Evolutionary conservation across 2,329 filamentous ascomycete species (phyloP).

Genomic region (Colletotrichum navitas): DNA sequence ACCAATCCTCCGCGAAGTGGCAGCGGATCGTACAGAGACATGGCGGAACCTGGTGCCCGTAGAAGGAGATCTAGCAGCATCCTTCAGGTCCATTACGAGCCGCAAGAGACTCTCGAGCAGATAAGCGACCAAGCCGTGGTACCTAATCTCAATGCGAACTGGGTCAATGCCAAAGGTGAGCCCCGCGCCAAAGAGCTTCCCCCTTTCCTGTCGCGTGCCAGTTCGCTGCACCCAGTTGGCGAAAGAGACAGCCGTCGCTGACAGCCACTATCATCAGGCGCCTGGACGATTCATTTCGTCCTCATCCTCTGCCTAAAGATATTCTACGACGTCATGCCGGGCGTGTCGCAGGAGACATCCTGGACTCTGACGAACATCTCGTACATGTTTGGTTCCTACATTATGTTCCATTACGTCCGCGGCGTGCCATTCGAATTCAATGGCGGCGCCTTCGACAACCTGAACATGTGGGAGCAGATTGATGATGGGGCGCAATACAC

Average conservation of each 20-base stretch:
- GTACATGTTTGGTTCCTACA: slow-evolving; percentile 98
- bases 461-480: slow-evolving; percentile 99
- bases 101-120: slow-evolving; percentile 95
- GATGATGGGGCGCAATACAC: slow-evolving; percentile 99
- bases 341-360: slow-evolving; percentile 96
- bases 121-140: slow-evolving; percentile 95
- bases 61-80: slow-evolving; percentile 97
- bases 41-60: slow-evolving; percentile 77
- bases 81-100: slow-evolving; percentile 92
- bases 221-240: not conserved
- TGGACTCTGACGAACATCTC: slow-evolving; percentile 99
- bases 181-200: slow-evolving; percentile 13
- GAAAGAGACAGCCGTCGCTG: slow-evolving; percentile 3
- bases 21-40: slow-evolving; percentile 68
- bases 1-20: slow-evolving; percentile 76
- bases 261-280: slow-evolving; percentile 68
- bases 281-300: slow-evolving; percentile 97
- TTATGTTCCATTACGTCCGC: slow-evolving; percentile 99
- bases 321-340: slow-evolving; percentile 95
- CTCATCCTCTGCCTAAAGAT: slow-evolving; percentile 94
- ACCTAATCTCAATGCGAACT: slow-evolving; percentile 97
- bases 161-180: slow-evolving; percentile 99
- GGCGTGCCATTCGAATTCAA: slow-evolving; percentile 99
- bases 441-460: slow-evolving; percentile 96
- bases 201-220: slow-evolving; percentile 20